Conservation (phyloP, 306 rosid genomes). For the Clitoria ternatea region DNA sequence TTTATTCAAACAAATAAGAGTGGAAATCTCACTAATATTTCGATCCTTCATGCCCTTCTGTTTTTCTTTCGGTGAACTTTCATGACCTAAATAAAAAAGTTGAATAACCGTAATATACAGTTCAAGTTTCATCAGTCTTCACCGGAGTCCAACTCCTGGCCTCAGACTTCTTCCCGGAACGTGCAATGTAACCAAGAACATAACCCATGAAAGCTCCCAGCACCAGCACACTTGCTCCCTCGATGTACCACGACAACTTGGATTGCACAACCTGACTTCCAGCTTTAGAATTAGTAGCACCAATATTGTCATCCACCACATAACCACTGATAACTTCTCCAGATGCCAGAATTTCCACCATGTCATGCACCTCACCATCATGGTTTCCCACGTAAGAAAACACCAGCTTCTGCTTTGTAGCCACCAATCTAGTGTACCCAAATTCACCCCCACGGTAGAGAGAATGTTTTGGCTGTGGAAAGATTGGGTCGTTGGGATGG, state of each 20-base stretch:
- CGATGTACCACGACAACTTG: constrained; percentile 46
- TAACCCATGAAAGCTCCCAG: constrained; percentile 82
- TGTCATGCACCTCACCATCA: constrained; percentile 74
- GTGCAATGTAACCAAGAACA: constrained; percentile 59
- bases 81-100: constrained; percentile 2
- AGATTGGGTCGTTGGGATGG: constrained; percentile 64
- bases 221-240: constrained; percentile 61
- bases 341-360: constrained; percentile 58
- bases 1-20: background rate
- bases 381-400: constrained; percentile 80
- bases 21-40: background rate
- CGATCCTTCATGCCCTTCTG: background rate
- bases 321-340: constrained; percentile 46
- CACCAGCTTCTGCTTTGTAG: constrained; percentile 57
- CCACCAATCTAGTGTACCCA: constrained; percentile 82
- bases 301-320: constrained; percentile 20
- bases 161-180: constrained; percentile 41
- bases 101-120: background rate
- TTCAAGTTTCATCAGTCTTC: constrained; percentile 62
- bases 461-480: constrained; percentile 71
- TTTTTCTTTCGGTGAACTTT: background rate
- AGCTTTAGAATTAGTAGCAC: background rate
- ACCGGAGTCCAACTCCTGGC: constrained; percentile 56
- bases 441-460: constrained; percentile 86
- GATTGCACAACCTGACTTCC: constrained; percentile 27